Percentiles rank a stretch among this genome's conserved stretches.
These are phyloP conservation scores for Hordeum marinum DNA, from an alignment of 176 grass and related monocot genomes.

Conservation along the genomic window DNA sequence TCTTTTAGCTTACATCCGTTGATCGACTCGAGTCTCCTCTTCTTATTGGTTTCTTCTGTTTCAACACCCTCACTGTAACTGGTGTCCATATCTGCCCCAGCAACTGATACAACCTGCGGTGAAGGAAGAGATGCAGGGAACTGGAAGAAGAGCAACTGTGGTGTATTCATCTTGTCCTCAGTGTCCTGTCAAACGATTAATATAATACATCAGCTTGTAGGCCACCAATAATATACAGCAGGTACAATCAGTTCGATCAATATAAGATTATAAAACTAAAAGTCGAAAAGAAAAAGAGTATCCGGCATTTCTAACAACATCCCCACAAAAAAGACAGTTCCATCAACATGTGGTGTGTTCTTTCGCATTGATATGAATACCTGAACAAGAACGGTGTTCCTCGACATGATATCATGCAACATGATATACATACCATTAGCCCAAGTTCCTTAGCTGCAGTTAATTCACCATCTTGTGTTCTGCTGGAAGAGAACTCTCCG, in stretches of 20 bases:
- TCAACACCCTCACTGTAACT: background rate
- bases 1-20: slow-evolving; percentile 45
- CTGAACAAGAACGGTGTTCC: slow-evolving; percentile 1
- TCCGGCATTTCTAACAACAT: background rate
- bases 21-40: slow-evolving; percentile 9
- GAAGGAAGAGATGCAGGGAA: slow-evolving; percentile 53
- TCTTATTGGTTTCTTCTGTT: slow-evolving; percentile 10
- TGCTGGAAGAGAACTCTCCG: slow-evolving; percentile 26
- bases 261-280: background rate
- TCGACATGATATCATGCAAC: background rate
- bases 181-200: slow-evolving; percentile 32
- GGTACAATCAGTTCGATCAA: background rate
- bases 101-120: background rate
- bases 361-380: slow-evolving; percentile 7
- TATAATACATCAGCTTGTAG: background rate
- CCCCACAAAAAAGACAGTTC: background rate
- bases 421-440: slow-evolving; percentile 40
- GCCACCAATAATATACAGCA: background rate
- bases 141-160: slow-evolving; percentile 60
- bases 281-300: background rate
- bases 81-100: background rate
- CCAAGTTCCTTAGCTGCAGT: slow-evolving; percentile 48
- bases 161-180: background rate
- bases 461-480: slow-evolving; percentile 26
- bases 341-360: background rate